Base-by-base conservation (phyloP, 2,329 filamentous ascomycete species). In the Aspergillus floridensis region DNA sequence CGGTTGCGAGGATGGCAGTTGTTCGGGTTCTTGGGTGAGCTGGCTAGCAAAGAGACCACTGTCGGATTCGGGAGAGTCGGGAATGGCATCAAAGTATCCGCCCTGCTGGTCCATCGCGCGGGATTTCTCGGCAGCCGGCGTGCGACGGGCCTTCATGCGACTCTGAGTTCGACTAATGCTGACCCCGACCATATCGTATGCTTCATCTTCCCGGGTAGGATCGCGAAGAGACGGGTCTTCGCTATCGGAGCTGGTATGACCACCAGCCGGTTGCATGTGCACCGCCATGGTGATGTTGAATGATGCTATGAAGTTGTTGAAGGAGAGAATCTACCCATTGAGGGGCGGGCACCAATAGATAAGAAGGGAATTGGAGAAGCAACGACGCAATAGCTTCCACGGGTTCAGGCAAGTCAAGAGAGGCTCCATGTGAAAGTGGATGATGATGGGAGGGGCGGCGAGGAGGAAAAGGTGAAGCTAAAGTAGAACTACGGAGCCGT, bases 141-240 rank as follows among this genome's bases (percentile, higher is more conserved):
- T 87, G 47, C 78, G 77, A 10, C 84, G 81, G 19, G 83, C 84
- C 38, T 79, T 82, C 69, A 87, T 76, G 48, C 81, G 79, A 53
- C 80, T 84, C 69, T 88, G 85, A 47, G 80, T 77, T 44, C 77
- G 78, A 60, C 84, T 79, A 62, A 88, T 86, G 68, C 84, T 86
- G 66, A 87, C 78, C 2, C 84, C 84, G 64, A 88, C 78, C 35
- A 85, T 76, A 12, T 72, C 70, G 57, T 72, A 66, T 44, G 72
- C 74, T 51, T 70, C 73, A 61, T 76, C 74, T 48, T 74, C 72
- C 29, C 72, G 67, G 8, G 65, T 68, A 11, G 66, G 63, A 50
- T 67, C 64, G 38, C 63, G 61, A 10, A 65, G 52, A 5, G 48
- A 16, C 21, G 53, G 65, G 5, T 70, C 72, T 44, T 74, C 72